Evolutionary conservation across 2,329 filamentous ascomycete species (phyloP).

Genomic region (Talaromyces albobiverticillius): DNA sequence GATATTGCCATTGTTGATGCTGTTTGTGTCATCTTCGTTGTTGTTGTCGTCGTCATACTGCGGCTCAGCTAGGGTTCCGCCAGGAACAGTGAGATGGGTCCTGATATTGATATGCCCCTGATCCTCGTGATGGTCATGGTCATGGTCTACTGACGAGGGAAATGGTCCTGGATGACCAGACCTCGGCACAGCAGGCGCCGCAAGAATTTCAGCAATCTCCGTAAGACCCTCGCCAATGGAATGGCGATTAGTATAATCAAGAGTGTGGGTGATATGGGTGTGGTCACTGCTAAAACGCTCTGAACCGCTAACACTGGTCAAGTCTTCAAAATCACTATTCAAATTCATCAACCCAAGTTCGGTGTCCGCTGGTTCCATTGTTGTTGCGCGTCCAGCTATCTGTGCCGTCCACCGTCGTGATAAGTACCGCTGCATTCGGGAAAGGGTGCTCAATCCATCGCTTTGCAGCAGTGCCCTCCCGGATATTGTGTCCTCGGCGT

Average conservation of each 20-base stretch:
- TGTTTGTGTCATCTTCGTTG: too few relatives aligned
- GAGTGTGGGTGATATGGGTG: neutral
- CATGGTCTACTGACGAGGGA: neutral
- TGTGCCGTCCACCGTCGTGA: constrained; percentile 40
- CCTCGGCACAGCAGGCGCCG: constrained; percentile 18
- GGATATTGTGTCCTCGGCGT: neutral
- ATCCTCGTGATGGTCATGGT: neutral
- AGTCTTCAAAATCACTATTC: constrained; percentile 9
- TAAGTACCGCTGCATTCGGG: constrained; percentile 37
- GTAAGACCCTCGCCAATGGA: constrained; percentile 21
- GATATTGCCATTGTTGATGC: neutral
- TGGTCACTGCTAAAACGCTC: constrained; percentile 16
- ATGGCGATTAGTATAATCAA: neutral
- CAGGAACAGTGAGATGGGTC: constrained; percentile 13
- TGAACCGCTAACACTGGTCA: neutral
- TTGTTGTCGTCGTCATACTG: neutral
- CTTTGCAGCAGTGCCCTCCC: constrained; percentile 15
- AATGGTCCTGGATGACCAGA: constrained; percentile 3
- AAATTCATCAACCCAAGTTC: constrained; percentile 10
- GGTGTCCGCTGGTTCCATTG: constrained; percentile 5
- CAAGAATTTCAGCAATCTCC: constrained; percentile 20
- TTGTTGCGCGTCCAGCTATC: constrained; percentile 20
- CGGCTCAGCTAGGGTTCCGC: neutral
- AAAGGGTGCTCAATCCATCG: constrained; percentile 40
- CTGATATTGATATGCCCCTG: neutral